Conservation (phyloP, 1,284 basidiomycete genomes). For the Dichomitus squalens region DNA sequence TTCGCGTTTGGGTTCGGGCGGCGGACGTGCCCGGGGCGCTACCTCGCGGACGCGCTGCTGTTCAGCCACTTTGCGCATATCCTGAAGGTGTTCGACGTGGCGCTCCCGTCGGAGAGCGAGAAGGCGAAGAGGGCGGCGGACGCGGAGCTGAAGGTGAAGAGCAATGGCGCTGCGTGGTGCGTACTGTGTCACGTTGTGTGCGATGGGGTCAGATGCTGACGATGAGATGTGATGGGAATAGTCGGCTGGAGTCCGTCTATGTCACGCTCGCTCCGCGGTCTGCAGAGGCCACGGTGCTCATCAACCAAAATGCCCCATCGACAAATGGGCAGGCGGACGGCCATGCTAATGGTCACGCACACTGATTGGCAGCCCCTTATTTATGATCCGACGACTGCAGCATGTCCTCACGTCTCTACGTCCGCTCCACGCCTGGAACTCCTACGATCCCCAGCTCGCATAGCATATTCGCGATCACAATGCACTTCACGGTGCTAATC, state of each 20-base stretch:
- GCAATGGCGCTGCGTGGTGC: conserved; percentile 21
- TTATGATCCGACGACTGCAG: too few species aligned
- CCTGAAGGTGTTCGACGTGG: conserved; percentile 18
- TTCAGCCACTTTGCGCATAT: conserved; percentile 22
- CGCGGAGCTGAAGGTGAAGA: conserved; percentile 18
- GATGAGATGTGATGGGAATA: neutral
- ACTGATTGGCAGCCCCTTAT: too few species aligned
- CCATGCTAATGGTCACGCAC: too few species aligned
- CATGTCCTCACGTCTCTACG: too few species aligned
- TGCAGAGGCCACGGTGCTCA: too few species aligned
- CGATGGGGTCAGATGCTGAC: neutral
- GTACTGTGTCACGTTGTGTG: neutral
- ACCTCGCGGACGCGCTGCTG: conserved; percentile 24
- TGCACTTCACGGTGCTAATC: too few species aligned
- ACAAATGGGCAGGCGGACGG: too few species aligned
- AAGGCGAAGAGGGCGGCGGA: conserved; percentile 13
- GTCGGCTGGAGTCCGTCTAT: conserved; percentile 19
- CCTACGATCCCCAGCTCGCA: too few species aligned
- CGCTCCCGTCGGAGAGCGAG: conserved; percentile 10
- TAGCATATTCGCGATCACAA: too few species aligned
- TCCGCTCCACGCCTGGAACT: too few species aligned
- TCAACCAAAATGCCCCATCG: too few species aligned
- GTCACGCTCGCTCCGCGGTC: conserved; percentile 12
- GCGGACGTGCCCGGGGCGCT: conserved; percentile 22
- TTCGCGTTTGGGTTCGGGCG: conserved; percentile 25